Base-by-base conservation (phyloP, 176 grass and related monocot genomes). In the Puya raimondii region DNA sequence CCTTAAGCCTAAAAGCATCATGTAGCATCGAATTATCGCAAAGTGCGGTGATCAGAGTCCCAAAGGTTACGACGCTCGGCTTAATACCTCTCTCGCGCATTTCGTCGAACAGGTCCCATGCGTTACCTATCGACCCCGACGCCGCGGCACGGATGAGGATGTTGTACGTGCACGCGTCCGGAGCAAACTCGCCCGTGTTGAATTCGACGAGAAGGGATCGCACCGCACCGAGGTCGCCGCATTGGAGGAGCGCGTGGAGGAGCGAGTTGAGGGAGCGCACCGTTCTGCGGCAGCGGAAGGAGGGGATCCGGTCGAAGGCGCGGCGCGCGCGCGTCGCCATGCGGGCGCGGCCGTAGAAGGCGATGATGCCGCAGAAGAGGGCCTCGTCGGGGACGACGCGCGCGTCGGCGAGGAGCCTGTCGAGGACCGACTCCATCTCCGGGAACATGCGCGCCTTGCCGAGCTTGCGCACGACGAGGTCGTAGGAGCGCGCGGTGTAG, bases 401-500 rank as follows among this genome's bases (percentile, higher is more conserved):
- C 14, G 16, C 26, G 66, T 64, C 26, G n/a, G 15, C 20, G 26
- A 23, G 82, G 42, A 87, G 59, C 12, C 58, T 51, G 26, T 73
- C 49, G 80, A 89, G 86, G 51, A 86, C 15, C 27, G 74, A 69
- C 63, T 86, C 87, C 80, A 86, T 86, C 63, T 58, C 80, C 12
- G 53, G 56, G 74, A 90, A 90, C 63, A 74, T 75, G 29, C 87
- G 87, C 61, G 74, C 83, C 66, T 71, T 75, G 21, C 77, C 83
- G 49, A 90, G 87, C 77, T 90, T 86, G 67, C 65, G 83, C 74
- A 90, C 58, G 77, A 93, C 75, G 65, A 81, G 52, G 52, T 89
- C 82, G 59, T 88, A 86, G 68, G 83, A 83, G 49, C 78, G 78
- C 4, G 66, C 65, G 20, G 79, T 70, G 51, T 65, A 86, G 74